Evolutionary conservation across 306 rosid species (phyloP).

Genomic region (Acacia melanoxylon): DNA sequence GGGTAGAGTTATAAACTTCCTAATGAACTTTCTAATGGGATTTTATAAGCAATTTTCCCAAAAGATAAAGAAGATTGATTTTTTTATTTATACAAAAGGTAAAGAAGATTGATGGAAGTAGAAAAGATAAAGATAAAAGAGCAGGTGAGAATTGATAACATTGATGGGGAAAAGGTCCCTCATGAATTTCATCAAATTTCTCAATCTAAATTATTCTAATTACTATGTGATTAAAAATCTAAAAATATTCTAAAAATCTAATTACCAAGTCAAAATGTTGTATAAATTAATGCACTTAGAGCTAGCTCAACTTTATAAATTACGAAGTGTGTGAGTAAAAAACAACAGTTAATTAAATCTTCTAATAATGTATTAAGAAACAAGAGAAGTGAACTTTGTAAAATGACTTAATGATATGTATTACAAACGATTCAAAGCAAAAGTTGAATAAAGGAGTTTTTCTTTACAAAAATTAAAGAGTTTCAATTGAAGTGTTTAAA

Average conservation of each 20-base stretch:
- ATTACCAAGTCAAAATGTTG: neutral
- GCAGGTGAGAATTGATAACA: neutral
- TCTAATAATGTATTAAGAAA: neutral
- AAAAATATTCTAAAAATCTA: neutral
- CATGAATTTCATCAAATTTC: neutral
- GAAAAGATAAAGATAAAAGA: neutral
- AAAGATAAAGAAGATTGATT: neutral
- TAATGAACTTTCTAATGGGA: no score
- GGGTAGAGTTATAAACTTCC: no score
- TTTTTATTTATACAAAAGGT: no score
- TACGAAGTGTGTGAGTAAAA: no score
- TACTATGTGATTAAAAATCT: neutral
- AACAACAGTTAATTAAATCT: no score
- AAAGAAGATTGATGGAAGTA: neutral
- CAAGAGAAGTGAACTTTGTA: neutral
- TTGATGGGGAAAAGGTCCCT: neutral
- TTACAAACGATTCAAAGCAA: neutral
- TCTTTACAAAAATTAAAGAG: neutral
- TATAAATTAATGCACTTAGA: no score
- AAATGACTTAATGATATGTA: neutral
- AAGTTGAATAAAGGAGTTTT: neutral
- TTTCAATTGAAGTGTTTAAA: neutral
- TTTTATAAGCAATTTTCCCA: no score
- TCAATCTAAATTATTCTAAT: neutral
- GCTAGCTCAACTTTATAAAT: no score